Evolutionary conservation across 1,139 yeast genomes (phyloP), one percentile per base, ranked within the genome.

Genomic region (Candida sp.): DNA sequence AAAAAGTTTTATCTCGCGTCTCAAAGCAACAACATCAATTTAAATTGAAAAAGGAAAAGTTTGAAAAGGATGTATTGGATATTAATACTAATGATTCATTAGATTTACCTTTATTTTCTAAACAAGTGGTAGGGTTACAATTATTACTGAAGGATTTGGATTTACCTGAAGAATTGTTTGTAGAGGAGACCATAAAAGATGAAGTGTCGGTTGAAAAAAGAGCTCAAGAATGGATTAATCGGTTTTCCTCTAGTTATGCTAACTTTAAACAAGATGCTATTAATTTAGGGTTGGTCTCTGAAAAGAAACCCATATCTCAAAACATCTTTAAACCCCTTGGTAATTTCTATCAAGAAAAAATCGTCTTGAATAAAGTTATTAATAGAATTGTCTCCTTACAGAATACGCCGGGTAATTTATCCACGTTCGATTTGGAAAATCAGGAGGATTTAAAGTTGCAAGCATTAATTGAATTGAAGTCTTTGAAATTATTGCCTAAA

Each of bases 381-480:
- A 78, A 79, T 45, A 78, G 98, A 53, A 71, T 91, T 22, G 66
- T 74, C 23, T 95, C 89, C 55, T 73, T 93, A 48, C 97, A 90
- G 60, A 75, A 71, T 42, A 60, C 88, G 32, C 95, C 96, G 2
- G 81, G 87, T 5, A 88, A 86, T 54, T 57, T 89, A 40, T 95
- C 95, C 22, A 77, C 91, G 1, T 77, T 81, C 50, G 70, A 81
- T 15, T 50, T 64, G 21, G 71, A 69, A 29, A 57, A 71, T 22
- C 55, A 67, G 35, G 82, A 79, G 48, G 71, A 70, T 23, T 61
- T 81, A 43, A 88, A 88, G 60, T 59, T 86, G 30, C 73, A 72
- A 49, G 84, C 91, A 2, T 68, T 95, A 35, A 73, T 91, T 30
- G 99, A 95, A 65, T 73, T 93, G 53, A 95, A 91, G 63, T 74